phyloP scores from a whole-genome alignment of 768 basidiomycete genomes.

The Rhodotorula babjevae region DNA sequence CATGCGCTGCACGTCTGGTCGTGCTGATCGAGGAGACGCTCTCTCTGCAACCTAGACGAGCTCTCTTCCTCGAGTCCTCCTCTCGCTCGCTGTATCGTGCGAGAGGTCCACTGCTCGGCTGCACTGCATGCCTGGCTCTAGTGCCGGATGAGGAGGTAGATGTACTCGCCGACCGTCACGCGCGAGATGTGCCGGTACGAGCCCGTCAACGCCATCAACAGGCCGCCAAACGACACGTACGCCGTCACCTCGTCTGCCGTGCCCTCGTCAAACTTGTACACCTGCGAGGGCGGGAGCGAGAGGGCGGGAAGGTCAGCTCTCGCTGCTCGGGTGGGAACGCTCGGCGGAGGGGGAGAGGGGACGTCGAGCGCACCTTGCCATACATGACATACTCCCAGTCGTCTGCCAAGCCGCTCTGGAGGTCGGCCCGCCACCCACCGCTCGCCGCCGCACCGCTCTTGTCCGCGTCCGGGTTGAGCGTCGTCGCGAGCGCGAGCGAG shows the following conservation, averaged over 20 bases:
- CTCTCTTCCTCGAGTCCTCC: too few relatives aligned
- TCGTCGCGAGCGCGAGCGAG: conserved; percentile 78
- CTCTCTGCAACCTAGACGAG: too few relatives aligned
- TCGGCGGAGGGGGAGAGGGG: background rate
- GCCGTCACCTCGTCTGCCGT: conserved; percentile 85
- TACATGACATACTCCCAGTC: conserved; percentile 99
- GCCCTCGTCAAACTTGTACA: conserved; percentile 92
- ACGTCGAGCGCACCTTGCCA: conserved; percentile 66
- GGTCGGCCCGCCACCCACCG: conserved; percentile 59
- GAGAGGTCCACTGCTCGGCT: too few relatives aligned
- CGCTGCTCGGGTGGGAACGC: too few relatives aligned
- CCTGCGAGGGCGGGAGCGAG: conserved; percentile 53
- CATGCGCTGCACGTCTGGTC: conserved; percentile 73
- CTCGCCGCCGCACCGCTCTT: conserved; percentile 50
- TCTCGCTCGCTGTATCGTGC: too few relatives aligned
- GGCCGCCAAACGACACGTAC: conserved; percentile 92
- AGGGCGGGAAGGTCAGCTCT: background rate
- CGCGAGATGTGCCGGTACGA: conserved; percentile 85
- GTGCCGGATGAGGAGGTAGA: conserved; percentile 74
- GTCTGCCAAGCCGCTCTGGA: conserved; percentile 61
- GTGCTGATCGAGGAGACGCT: background rate
- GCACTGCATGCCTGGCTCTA: background rate
- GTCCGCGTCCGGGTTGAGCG: conserved; percentile 55
- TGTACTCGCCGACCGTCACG: conserved; percentile 86
- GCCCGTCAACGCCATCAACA: conserved; percentile 88